Conservation (phyloP, 495 filamentous ascomycete species). For the Cryomyces antarcticus region DNA sequence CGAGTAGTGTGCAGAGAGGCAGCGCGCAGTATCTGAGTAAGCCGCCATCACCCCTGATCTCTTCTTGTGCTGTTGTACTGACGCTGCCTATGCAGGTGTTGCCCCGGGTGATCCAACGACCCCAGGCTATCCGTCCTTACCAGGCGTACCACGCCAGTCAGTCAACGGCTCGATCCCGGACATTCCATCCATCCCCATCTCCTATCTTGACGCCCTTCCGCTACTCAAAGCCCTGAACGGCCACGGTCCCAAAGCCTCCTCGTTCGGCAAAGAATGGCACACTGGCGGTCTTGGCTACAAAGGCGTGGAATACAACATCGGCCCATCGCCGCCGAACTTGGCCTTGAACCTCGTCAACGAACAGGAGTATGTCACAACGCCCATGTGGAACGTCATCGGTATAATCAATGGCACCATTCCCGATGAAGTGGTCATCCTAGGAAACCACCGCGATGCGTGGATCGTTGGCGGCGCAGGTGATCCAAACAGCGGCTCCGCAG, state of each 20-base stretch:
- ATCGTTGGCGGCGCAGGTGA: conserved; percentile 42
- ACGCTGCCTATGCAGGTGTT: conserved; percentile 23
- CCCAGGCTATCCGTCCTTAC: conserved; percentile 83
- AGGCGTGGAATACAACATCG: conserved; percentile 79
- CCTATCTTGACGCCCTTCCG: conserved; percentile 68
- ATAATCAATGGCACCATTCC: conserved; percentile 77
- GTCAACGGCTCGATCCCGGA: conserved; percentile 47
- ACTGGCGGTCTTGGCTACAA: conserved; percentile 58
- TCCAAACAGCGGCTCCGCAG: conserved; percentile 24
- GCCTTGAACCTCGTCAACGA: conserved; percentile 69
- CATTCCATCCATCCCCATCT: conserved; percentile 86
- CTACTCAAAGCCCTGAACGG: conserved; percentile 79
- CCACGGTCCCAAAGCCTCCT: conserved; percentile 55
- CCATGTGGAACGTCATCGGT: conserved; percentile 89
- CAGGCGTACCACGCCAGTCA: conserved; percentile 60
- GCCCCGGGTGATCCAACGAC: conserved; percentile 60
- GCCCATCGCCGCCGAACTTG: conserved; percentile 58
- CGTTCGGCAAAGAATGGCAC: conserved; percentile 56
- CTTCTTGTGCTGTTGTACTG: conserved; percentile 10
- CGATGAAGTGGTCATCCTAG: conserved; percentile 77
- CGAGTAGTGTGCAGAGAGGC: conserved; percentile 81
- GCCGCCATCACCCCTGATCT: conserved; percentile 2
- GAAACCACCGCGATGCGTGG: conserved; percentile 93
- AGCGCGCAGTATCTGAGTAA: conserved; percentile 66
- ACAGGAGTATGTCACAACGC: conserved; percentile 76